A percentile compares a stretch with the other conserved stretches of the same genome.
Conservation (phyloP, 345 rosid genomes). For the Citrus australasica region DNA sequence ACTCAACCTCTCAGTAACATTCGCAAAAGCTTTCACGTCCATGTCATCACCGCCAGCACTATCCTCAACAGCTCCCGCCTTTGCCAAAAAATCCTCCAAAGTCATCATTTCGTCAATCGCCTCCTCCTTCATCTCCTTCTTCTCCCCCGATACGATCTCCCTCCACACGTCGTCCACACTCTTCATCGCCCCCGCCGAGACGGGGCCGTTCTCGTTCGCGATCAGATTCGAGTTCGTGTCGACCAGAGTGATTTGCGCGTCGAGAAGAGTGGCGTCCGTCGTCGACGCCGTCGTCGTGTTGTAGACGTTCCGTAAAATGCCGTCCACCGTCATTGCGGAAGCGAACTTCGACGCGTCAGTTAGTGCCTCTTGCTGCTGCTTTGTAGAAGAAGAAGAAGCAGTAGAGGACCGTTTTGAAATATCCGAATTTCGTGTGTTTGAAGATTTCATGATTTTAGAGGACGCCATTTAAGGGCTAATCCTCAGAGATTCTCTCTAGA, state of each 20-base stretch:
- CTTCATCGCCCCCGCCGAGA: conserved; percentile 20
- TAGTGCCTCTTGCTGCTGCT: conserved; percentile 11
- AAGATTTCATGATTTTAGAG: conserved; percentile 58
- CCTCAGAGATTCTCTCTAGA: neutral
- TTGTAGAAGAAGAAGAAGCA: conserved; percentile 26
- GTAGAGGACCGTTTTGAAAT: conserved; percentile 51
- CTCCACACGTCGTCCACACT: conserved; percentile 83
- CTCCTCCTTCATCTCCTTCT: conserved; percentile 68
- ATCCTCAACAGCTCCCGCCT: conserved; percentile 53
- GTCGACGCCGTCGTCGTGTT: conserved; percentile 23
- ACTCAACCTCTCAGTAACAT: conserved; percentile 33
- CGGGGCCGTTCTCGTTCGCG: conserved; percentile 9
- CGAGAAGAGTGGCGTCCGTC: conserved; percentile 45
- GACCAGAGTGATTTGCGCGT: conserved; percentile 34
- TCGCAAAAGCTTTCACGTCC: conserved; percentile 23
- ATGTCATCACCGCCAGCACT: conserved; percentile 25
- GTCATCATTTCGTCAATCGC: conserved; percentile 76
- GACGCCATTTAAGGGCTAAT: conserved; percentile 52
- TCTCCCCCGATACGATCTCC: conserved; percentile 72
- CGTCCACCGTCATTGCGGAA: conserved; percentile 47
- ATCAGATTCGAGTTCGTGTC: conserved; percentile 19
- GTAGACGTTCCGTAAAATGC: conserved; percentile 33
- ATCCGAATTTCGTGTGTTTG: conserved; percentile 62
- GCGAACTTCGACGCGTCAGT: conserved; percentile 1
- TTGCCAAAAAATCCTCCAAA: conserved; percentile 83